A percentile compares a stretch with the other conserved stretches of the same genome.
phyloP scores from a whole-genome alignment of 345 rosid species.

The Turnera subulata region DNA sequence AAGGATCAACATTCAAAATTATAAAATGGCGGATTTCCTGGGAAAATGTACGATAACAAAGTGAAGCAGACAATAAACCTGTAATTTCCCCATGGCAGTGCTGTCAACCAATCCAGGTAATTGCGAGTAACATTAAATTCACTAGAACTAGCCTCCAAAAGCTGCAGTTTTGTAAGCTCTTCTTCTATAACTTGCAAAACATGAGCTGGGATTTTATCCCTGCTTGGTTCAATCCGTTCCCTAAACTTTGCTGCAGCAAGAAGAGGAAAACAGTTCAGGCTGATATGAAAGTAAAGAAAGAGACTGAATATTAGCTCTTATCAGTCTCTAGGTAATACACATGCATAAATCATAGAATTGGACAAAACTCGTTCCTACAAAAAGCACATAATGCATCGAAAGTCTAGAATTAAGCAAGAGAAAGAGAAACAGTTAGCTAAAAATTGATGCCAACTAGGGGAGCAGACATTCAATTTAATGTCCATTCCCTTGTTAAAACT shows the following conservation, averaged over 20 bases:
- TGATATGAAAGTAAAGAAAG: neutral
- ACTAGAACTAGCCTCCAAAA: slow-evolving; percentile 98
- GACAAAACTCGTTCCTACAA: neutral
- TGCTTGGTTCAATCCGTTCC: slow-evolving; percentile 86
- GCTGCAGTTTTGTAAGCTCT: slow-evolving; percentile 95
- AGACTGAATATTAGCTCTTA: too few relatives aligned
- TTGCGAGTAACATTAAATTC: slow-evolving; percentile 99
- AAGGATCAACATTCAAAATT: too few relatives aligned
- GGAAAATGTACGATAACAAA: neutral
- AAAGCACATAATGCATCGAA: neutral
- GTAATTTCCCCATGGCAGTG: slow-evolving; percentile 94
- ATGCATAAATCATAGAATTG: neutral
- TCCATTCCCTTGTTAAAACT: neutral
- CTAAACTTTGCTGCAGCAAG: slow-evolving; percentile 77
- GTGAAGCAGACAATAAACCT: slow-evolving; percentile 46
- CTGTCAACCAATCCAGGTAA: slow-evolving; percentile 98
- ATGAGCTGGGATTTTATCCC: slow-evolving; percentile 81
- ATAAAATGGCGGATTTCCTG: neutral
- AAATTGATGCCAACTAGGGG: neutral
- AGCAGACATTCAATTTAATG: neutral
- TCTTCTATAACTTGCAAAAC: slow-evolving; percentile 95
- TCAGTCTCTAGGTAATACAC: neutral
- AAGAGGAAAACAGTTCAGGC: slow-evolving; percentile 3
- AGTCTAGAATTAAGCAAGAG: neutral
- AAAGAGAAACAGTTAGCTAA: neutral